phyloP scores from a whole-genome alignment of 169 alveolate genomes.

The Cryptosporidium tyzzeri region DNA sequence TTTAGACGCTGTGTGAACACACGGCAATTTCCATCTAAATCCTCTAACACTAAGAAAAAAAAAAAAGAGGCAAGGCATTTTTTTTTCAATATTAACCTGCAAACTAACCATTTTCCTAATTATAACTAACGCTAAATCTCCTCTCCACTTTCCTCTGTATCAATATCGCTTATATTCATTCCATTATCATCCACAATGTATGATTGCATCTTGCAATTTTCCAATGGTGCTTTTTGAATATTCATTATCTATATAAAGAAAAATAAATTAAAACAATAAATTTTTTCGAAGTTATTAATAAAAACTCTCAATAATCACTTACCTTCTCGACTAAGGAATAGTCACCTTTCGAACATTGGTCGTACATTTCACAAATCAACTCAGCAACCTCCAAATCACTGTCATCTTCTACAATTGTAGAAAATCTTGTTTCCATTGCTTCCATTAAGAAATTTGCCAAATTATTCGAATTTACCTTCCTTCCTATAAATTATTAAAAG shows the following conservation, averaged over 20 bases:
- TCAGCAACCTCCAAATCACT: constrained; percentile 68
- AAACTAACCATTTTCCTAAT: background rate
- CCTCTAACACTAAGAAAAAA: background rate
- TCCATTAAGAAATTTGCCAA: constrained; percentile 54
- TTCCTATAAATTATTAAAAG: constrained; percentile 27
- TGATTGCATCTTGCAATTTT: constrained; percentile 63
- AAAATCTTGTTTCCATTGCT: constrained; percentile 53
- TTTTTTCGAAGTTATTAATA: background rate
- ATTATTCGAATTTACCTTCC: constrained; percentile 29
- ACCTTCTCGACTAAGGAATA: constrained; percentile 49
- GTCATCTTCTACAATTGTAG: constrained; percentile 59
- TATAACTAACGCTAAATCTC: background rate
- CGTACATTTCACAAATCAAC: constrained; percentile 52
- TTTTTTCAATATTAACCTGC: background rate
- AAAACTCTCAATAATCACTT: background rate
- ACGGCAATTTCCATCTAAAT: background rate
- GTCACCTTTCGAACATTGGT: constrained; percentile 52
- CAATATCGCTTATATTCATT: constrained; percentile 49
- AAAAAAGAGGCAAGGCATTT: background rate
- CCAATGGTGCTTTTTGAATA: constrained; percentile 42
- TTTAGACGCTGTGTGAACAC: constrained; percentile 34
- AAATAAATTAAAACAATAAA: background rate
- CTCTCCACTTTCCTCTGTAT: constrained; percentile 44
- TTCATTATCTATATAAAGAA: constrained; percentile 31
- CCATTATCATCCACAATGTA: constrained; percentile 59